Evolutionary conservation across 2,329 filamentous ascomycete species (phyloP).

Genomic region (Didymella segeticola): DNA sequence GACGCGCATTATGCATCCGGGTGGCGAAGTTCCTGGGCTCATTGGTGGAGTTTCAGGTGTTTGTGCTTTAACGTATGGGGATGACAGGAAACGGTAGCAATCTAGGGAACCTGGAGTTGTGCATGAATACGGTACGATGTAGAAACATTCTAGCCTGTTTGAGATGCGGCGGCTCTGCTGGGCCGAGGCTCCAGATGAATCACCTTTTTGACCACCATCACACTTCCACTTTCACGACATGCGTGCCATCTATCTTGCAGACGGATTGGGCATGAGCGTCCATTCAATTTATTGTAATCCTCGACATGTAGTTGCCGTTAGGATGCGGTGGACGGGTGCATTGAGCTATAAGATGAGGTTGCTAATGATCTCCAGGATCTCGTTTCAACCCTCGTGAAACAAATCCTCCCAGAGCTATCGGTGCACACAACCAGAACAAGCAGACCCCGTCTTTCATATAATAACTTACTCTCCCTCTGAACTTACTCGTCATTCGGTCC

Average conservation of each 20-base stretch:
- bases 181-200: constrained; percentile 10
- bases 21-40: constrained; percentile 7
- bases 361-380: constrained; percentile 34
- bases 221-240: not conserved
- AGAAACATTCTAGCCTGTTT: constrained; percentile 3
- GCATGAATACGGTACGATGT: constrained; percentile 8
- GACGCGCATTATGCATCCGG: constrained; percentile 5
- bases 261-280: not conserved
- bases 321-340: not conserved
- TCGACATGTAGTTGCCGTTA: not conserved
- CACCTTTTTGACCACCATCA: not conserved
- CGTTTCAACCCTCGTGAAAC: constrained; percentile 27
- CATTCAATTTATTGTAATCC: not conserved
- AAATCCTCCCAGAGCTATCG: constrained; percentile 10
- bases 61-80: constrained; percentile 17
- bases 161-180: not conserved
- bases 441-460: constrained; percentile 14
- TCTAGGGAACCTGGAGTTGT: constrained; percentile 12
- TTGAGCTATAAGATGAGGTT: constrained; percentile 1
- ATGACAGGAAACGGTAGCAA: constrained; percentile 9
- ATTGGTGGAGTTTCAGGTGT: constrained; percentile 19
- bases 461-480: not conserved
- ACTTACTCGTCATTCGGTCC: constrained; percentile 10
- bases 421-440: constrained; percentile 10
- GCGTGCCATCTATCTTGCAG: not conserved